Conservation (phyloP, 495 filamentous ascomycete species). For the Penicillium alfredii region DNA sequence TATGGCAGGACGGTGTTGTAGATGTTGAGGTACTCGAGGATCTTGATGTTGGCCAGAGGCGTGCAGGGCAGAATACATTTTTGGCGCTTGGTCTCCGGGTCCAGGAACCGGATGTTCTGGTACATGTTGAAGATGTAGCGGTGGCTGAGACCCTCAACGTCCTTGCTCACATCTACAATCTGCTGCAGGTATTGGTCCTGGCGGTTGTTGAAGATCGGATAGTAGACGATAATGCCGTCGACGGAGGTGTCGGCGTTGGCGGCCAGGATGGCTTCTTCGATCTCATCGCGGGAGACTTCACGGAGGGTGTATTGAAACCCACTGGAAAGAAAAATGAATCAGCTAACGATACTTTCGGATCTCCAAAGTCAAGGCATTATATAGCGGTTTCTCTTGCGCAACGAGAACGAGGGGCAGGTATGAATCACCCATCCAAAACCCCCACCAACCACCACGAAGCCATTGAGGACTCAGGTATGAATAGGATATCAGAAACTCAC, state of each 20-base stretch:
- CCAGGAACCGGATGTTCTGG: conserved; percentile 92
- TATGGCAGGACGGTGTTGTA: conserved; percentile 96
- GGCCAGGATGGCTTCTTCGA: conserved; percentile 77
- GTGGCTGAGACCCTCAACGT: conserved; percentile 93
- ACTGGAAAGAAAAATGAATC: conserved; percentile 40
- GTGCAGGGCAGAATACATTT: conserved; percentile 96
- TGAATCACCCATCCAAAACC: conserved; percentile 18
- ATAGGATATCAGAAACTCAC: conserved; percentile 48
- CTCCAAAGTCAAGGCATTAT: too few relatives aligned
- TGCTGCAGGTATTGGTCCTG: conserved; percentile 95
- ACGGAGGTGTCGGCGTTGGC: conserved; percentile 74
- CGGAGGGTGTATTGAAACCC: conserved; percentile 85
- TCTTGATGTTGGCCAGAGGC: conserved; percentile 90
- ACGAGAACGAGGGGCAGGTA: conserved; percentile 17
- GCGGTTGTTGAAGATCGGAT: conserved; percentile 85
- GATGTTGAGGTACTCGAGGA: conserved; percentile 87
- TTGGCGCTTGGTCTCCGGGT: conserved; percentile 63
- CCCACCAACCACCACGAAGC: conserved; percentile 12
- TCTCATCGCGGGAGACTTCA: conserved; percentile 71
- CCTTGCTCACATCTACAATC: conserved; percentile 82
- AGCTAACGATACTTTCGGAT: too few relatives aligned
- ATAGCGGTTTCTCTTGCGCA: conserved; percentile 9
- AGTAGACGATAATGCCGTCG: conserved; percentile 97
- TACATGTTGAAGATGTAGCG: conserved; percentile 99
- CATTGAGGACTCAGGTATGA: conserved; percentile 13